phyloP scores from a whole-genome alignment of 202 grass and related monocot species.

The Bolboschoenoplectus hybrid region DNA sequence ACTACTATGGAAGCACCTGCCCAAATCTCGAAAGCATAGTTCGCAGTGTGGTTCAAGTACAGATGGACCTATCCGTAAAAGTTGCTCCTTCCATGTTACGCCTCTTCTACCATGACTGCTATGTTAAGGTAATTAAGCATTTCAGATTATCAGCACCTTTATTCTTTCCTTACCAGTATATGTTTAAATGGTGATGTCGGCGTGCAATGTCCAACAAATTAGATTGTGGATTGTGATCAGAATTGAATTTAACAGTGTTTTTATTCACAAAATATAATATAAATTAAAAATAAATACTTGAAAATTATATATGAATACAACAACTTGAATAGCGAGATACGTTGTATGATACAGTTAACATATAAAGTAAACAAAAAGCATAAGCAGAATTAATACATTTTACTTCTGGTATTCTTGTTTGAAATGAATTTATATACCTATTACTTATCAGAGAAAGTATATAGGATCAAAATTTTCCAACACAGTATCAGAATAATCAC shows the following conservation, averaged over 20 bases:
- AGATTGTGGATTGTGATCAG: not conserved
- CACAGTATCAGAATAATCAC: too few relatives aligned
- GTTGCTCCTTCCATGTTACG: slow-evolving; percentile 47
- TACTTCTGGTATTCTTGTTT: too few relatives aligned
- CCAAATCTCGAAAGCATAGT: slow-evolving; percentile 53
- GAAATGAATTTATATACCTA: too few relatives aligned
- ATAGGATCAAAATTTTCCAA: too few relatives aligned
- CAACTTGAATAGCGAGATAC: not conserved
- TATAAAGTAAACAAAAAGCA: too few relatives aligned
- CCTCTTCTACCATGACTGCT: slow-evolving; percentile 84
- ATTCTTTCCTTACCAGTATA: not conserved
- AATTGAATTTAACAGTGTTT: not conserved
- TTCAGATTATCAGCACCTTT: not conserved
- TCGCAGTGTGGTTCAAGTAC: slow-evolving; percentile 24
- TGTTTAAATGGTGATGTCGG: not conserved
- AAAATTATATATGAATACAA: not conserved
- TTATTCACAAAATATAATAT: not conserved
- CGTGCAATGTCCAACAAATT: not conserved
- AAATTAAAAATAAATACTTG: not conserved
- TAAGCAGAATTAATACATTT: too few relatives aligned
- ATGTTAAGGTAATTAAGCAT: slow-evolving; percentile 41
- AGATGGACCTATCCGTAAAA: slow-evolving; percentile 38
- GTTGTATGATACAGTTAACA: too few relatives aligned
- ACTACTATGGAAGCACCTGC: slow-evolving; percentile 52
- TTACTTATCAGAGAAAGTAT: too few relatives aligned